A percentile compares a stretch with the other conserved stretches of the same genome.
phyloP scores from a whole-genome alignment of 371 early-diverging fungal genomes.

The Circinella umbellata region DNA sequence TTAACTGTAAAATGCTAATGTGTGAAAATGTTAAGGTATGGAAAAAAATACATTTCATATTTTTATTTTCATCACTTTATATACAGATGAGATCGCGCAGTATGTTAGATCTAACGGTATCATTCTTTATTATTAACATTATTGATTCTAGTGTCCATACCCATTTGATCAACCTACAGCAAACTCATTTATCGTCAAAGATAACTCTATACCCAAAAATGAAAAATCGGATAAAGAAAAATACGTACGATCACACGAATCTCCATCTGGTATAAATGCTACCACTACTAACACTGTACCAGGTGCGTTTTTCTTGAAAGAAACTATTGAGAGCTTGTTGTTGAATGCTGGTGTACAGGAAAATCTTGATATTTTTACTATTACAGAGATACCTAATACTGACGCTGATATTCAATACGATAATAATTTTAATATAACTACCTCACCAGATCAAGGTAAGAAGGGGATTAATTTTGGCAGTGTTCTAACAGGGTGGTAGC shows the following conservation, averaged over 20 bases:
- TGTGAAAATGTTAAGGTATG: constrained; percentile 5
- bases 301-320: constrained; percentile 5
- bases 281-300: not conserved
- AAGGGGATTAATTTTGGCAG: not conserved
- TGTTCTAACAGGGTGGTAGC: too few species aligned
- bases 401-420: not conserved
- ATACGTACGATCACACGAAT: not conserved
- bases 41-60: not conserved
- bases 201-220: not conserved
- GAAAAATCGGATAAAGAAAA: not conserved
- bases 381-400: not conserved
- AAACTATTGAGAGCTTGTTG: constrained; percentile 4
- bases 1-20: not conserved
- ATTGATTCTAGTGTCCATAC: constrained; percentile 1
- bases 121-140: not conserved
- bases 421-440: not conserved
- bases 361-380: not conserved
- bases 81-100: not conserved
- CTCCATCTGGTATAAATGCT: not conserved
- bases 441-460: not conserved
- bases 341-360: constrained; percentile 1
- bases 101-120: not conserved
- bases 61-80: too few species aligned
- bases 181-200: not conserved
- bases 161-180: constrained; percentile 2